Percentiles rank a stretch among this genome's conserved stretches.
Evolutionary conservation across 768 basidiomycete species (phyloP).

Genomic region (Thelephora ganbajun): DNA sequence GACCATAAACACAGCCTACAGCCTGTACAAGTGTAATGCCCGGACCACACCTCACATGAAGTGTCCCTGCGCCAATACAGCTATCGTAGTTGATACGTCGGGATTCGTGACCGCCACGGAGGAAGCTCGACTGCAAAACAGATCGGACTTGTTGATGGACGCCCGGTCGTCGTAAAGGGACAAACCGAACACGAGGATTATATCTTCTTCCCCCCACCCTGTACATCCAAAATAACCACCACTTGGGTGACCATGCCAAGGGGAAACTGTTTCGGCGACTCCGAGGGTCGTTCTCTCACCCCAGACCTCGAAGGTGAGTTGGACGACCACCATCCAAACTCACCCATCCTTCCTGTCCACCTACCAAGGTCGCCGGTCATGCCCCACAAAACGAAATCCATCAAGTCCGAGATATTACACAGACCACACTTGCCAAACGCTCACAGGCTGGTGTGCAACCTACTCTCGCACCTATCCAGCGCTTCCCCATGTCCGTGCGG

Average conservation of each 20-base stretch:
- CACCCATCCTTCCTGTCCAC: conserved; percentile 11
- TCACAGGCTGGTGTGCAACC: neutral
- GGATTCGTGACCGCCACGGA: too few species aligned
- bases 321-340: neutral
- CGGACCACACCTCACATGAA: too few species aligned
- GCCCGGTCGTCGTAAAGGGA: too few species aligned
- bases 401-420: too few species aligned
- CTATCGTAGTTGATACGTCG: too few species aligned
- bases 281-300: conserved; percentile 50
- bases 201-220: too few species aligned
- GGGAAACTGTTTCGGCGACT: conserved; percentile 55
- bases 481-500: conserved; percentile 39
- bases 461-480: conserved; percentile 25
- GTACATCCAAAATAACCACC: too few species aligned
- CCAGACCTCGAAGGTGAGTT: conserved; percentile 42
- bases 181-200: too few species aligned
- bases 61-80: too few species aligned
- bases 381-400: neutral
- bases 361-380: neutral
- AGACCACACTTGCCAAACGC: conserved; percentile 3
- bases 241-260: conserved; percentile 31
- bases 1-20: too few species aligned
- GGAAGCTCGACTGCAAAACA: too few species aligned
- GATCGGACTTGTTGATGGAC: neutral
- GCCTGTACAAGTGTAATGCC: too few species aligned